Evolutionary conservation across 2,329 filamentous ascomycete genomes (phyloP), one percentile per base, ranked within the genome.

Genomic region (Ophiostoma populinum): DNA sequence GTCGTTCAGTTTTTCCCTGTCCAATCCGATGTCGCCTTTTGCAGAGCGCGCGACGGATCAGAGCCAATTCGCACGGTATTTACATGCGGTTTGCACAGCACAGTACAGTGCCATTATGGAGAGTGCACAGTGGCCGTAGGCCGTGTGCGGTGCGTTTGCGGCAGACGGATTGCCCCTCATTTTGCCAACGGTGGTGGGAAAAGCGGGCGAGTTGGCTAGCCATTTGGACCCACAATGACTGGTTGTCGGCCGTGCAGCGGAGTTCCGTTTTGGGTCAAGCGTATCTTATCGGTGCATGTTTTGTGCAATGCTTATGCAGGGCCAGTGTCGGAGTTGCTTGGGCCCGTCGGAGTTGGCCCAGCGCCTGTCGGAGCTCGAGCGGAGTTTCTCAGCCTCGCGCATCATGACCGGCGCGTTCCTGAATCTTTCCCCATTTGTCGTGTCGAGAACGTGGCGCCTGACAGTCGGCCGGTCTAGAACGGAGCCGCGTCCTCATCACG

Each of bases 21-120:
- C n/a, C 18, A 17, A 15, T 13, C 25, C 36, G 25, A 34, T 34
- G n/a, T 28, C 30, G 30, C 25, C 30, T 16, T 30, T 16, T n/a
- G 17, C 16, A n/a, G n/a, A n/a, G n/a, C 20, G 25, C 6, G 13
- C 7, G 25, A 25, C 18, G 11, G 18, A 9, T 17, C 7, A 20
- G 12, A 9, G 16, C 24, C 25, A 37, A 37, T 37, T 34, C 36
- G 31, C 31, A 37, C 36, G 22, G 36, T 19, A 6, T 7, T 1
- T 5, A 12, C 8, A n/a, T n/a, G 13, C 13, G n/a, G 15, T 17
- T 18, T 3, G 3, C 9, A 10, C n/a, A 7, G 12, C 9, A n/a
- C n/a, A 3, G 11, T 3, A 35, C 33, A 32, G 24, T 27, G 19
- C 29, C 8, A 18, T 29, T 21, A 1, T 15, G 13, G 7, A 9